Conservation (phyloP, 306 rosid genomes). For the Lathyrus sativus region DNA sequence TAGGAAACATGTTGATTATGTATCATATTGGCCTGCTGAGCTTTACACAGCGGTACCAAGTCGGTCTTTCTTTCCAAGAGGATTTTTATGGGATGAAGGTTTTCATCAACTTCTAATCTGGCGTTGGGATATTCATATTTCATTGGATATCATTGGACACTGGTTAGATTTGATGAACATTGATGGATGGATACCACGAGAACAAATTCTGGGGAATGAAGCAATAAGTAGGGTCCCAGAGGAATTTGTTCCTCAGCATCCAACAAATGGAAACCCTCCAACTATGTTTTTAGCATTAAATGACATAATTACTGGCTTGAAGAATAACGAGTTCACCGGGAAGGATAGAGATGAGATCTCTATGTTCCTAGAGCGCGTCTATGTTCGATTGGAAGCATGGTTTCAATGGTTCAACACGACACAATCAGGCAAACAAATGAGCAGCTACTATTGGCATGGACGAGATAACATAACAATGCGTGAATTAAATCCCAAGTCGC, state of each 20-base stretch:
- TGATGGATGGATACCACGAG: slow-evolving; percentile 99
- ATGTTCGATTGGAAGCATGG: slow-evolving; percentile 94
- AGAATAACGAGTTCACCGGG: slow-evolving; percentile 66
- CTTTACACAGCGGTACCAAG: slow-evolving; percentile 97
- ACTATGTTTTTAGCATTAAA: slow-evolving; percentile 71
- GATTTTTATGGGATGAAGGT: slow-evolving; percentile 99
- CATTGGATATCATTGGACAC: slow-evolving; percentile 87
- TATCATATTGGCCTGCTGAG: slow-evolving; percentile 94
- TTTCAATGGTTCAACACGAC: slow-evolving; percentile 90
- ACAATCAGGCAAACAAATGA: slow-evolving; percentile 75
- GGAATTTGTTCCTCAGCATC: slow-evolving; percentile 83
- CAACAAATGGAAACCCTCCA: slow-evolving; percentile 97
- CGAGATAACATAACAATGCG: slow-evolving; percentile 65
- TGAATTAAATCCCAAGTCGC: slow-evolving; percentile 85
- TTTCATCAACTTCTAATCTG: slow-evolving; percentile 93
- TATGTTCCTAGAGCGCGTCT: slow-evolving; percentile 70
- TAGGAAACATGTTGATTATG: slow-evolving; percentile 48
- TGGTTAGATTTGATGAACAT: slow-evolving; percentile 93
- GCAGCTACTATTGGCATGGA: slow-evolving; percentile 97
- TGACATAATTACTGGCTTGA: slow-evolving; percentile 69
- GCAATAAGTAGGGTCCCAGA: slow-evolving; percentile 89
- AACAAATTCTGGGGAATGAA: slow-evolving; percentile 95
- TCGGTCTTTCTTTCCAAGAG: slow-evolving; percentile 94
- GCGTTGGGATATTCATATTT: slow-evolving; percentile 91
- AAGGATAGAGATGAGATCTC: slow-evolving; percentile 60